Evolutionary conservation across 441 rosid species (phyloP).

Genomic region (Erodium trifolium): DNA sequence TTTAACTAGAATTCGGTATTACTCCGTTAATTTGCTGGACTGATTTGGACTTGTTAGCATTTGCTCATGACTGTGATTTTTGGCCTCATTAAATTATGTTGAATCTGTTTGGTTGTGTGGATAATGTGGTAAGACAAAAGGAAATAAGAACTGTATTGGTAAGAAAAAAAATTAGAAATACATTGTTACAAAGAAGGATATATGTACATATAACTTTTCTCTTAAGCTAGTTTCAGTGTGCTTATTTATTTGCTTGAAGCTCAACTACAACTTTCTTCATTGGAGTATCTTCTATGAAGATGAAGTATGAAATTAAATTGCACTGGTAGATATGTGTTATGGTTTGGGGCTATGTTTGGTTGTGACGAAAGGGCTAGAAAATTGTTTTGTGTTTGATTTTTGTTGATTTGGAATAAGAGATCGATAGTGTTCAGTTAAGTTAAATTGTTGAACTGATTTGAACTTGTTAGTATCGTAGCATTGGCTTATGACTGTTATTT

Average conservation of each 20-base stretch:
- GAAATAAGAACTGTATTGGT: neutral
- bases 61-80: neutral
- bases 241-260: neutral
- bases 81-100: neutral
- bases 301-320: neutral
- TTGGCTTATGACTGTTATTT: neutral
- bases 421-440: neutral
- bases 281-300: neutral
- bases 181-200: neutral
- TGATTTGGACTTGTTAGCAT: neutral
- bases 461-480: neutral
- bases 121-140: neutral
- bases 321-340: neutral
- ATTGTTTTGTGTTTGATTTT: neutral
- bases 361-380: neutral
- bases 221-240: neutral
- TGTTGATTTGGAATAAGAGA: neutral
- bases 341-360: neutral
- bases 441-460: neutral
- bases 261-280: neutral
- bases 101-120: neutral
- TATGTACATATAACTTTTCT: neutral
- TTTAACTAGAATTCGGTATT: too few species aligned
- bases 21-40: too few species aligned
- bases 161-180: neutral